These are phyloP conservation scores for Artemisia tridentata DNA, from an alignment of 129 eudicot genomes.

Conservation along the genomic window DNA sequence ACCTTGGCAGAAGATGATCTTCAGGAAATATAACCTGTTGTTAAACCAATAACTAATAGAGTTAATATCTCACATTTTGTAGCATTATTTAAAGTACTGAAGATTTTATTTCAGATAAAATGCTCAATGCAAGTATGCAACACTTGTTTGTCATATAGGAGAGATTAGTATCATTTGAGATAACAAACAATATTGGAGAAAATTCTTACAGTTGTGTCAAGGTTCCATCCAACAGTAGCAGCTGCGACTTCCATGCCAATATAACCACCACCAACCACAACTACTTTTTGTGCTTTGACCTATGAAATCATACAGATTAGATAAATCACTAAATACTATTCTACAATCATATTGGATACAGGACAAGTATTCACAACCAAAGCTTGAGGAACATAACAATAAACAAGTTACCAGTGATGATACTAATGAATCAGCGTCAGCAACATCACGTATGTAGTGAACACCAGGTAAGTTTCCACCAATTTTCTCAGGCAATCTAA, in stretches of 20 bases:
- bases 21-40: constrained; percentile 83
- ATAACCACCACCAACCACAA: constrained; percentile 96
- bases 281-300: constrained; percentile 84
- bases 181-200: background rate
- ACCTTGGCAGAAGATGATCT: constrained; percentile 67
- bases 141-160: background rate
- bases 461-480: constrained; percentile 94
- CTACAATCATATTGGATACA: background rate
- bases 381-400: background rate
- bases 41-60: background rate
- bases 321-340: background rate
- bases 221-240: constrained; percentile 91
- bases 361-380: no score
- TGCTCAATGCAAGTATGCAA: background rate
- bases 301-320: constrained; percentile 17
- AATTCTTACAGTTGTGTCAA: constrained; percentile 81
- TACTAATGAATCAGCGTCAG: constrained; percentile 83
- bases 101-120: background rate
- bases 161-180: background rate
- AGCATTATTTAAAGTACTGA: no score
- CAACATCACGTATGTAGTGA: constrained; percentile 93
- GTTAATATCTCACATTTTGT: constrained; percentile 9
- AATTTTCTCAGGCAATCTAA: constrained; percentile 91
- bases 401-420: constrained; percentile 65
- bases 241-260: constrained; percentile 99